Percentiles rank a stretch among this genome's conserved stretches.
These are phyloP conservation scores for Suillus brevipes DNA, from an alignment of 768 basidiomycete genomes.

Conservation along the genomic window DNA sequence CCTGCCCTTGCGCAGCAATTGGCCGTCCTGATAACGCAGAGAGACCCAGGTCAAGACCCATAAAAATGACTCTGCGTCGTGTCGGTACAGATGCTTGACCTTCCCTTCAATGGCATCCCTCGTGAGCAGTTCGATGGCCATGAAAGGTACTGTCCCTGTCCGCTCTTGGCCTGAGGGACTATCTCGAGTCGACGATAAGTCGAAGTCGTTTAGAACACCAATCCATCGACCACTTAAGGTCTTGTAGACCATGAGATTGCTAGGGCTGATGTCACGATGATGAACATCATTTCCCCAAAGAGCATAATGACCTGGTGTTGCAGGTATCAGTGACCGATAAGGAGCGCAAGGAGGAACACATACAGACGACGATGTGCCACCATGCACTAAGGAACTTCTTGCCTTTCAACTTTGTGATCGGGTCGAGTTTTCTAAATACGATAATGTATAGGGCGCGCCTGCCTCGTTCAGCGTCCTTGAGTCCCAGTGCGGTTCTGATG, in stretches of 20 bases:
- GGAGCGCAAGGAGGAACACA: too few relatives aligned
- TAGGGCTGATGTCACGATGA: constrained; percentile 9
- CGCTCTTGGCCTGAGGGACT: background rate
- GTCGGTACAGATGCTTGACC: background rate
- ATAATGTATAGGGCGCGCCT: too few relatives aligned
- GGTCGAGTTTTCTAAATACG: too few relatives aligned
- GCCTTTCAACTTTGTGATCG: too few relatives aligned
- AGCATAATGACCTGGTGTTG: constrained; percentile 6
- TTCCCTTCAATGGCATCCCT: background rate
- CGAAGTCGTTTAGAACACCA: constrained; percentile 15
- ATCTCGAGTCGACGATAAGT: background rate
- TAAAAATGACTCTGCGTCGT: background rate
- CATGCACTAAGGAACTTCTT: too few relatives aligned
- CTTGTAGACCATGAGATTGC: constrained; percentile 11
- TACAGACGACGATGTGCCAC: too few relatives aligned
- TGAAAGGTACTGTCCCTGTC: constrained; percentile 14
- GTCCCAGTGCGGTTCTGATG: too few relatives aligned
- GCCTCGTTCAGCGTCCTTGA: too few relatives aligned
- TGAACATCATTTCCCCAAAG: background rate
- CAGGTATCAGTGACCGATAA: too few relatives aligned
- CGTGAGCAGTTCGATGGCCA: constrained; percentile 7
- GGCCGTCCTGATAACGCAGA: background rate
- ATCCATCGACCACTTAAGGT: background rate
- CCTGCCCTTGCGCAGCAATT: background rate
- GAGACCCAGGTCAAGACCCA: constrained; percentile 4